Conservation (phyloP, 768 basidiomycete genomes). For the Phylloporus sp. region DNA sequence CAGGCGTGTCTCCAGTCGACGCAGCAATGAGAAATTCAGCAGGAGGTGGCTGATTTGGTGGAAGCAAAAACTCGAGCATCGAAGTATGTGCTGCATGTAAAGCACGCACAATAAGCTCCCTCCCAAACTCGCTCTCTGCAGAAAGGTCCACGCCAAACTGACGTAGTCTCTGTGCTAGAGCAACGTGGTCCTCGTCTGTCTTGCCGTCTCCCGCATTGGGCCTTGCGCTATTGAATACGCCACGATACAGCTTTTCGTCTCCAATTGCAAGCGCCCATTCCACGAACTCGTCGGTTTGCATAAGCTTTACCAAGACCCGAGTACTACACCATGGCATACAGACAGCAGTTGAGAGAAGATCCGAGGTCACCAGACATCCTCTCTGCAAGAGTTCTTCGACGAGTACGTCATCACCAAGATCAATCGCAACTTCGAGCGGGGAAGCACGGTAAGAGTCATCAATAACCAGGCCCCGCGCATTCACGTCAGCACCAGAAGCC, state of each 20-base stretch:
- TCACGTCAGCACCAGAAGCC: neutral
- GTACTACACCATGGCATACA: conserved; percentile 7
- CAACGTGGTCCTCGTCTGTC: neutral
- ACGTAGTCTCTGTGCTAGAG: neutral
- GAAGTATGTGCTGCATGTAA: neutral
- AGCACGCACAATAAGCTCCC: neutral
- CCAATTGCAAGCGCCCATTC: neutral
- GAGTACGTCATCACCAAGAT: neutral
- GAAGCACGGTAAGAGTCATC: neutral
- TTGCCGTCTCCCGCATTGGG: neutral
- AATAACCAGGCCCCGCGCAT: neutral
- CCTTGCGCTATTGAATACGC: conserved; percentile 3
- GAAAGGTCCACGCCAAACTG: neutral
- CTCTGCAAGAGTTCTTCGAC: neutral
- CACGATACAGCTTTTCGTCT: neutral
- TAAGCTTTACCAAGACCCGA: neutral
- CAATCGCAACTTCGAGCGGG: neutral
- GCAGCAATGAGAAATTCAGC: neutral
- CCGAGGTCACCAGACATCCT: neutral
- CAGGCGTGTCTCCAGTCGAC: neutral
- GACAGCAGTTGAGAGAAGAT: neutral
- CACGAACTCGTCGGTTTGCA: neutral
- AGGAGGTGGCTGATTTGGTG: neutral
- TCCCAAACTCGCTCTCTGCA: neutral
- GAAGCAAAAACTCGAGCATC: conserved; percentile 1